Conservation (phyloP, 306 rosid species). For the Lathyrus oleraceus region DNA sequence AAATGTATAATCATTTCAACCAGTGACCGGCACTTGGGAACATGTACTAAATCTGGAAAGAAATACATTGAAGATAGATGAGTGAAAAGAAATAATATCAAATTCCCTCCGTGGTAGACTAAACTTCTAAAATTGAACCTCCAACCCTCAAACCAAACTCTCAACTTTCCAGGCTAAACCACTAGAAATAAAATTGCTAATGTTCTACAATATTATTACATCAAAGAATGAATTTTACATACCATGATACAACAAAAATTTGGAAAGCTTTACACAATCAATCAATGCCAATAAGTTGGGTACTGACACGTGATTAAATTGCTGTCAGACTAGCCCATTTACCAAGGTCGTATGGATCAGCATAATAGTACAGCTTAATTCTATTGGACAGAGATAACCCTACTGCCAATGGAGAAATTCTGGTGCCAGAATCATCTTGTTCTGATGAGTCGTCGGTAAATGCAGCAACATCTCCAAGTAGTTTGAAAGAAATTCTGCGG, state of each 20-base stretch:
- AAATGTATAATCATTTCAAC: constrained; percentile 14
- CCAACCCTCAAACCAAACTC: constrained; percentile 24
- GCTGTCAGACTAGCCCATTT: constrained; percentile 96
- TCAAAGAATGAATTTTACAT: constrained; percentile 52
- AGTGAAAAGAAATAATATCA: constrained; percentile 24
- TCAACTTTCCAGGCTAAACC: constrained; percentile 27
- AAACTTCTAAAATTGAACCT: constrained; percentile 17
- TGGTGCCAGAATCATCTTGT: constrained; percentile 68
- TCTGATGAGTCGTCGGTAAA: constrained; percentile 79
- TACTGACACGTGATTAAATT: constrained; percentile 43
- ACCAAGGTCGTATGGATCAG: constrained; percentile 87
- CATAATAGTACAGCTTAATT: constrained; percentile 74
- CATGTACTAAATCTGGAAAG: neutral
- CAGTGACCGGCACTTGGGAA: neutral
- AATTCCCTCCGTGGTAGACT: constrained; percentile 23
- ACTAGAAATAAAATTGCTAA: constrained; percentile 10
- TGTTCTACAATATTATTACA: constrained; percentile 39
- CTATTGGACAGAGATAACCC: constrained; percentile 83
- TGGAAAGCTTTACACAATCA: constrained; percentile 37
- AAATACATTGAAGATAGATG: constrained; percentile 2
- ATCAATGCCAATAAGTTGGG: constrained; percentile 34
- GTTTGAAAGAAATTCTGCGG: constrained; percentile 70
- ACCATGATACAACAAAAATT: constrained; percentile 44
- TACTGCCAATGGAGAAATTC: constrained; percentile 55
- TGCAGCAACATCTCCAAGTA: constrained; percentile 84